Percentiles rank a stretch among this genome's conserved stretches.
Evolutionary conservation across 2,329 filamentous ascomycete genomes (phyloP).

Genomic region (Tolypocladium paradoxum): DNA sequence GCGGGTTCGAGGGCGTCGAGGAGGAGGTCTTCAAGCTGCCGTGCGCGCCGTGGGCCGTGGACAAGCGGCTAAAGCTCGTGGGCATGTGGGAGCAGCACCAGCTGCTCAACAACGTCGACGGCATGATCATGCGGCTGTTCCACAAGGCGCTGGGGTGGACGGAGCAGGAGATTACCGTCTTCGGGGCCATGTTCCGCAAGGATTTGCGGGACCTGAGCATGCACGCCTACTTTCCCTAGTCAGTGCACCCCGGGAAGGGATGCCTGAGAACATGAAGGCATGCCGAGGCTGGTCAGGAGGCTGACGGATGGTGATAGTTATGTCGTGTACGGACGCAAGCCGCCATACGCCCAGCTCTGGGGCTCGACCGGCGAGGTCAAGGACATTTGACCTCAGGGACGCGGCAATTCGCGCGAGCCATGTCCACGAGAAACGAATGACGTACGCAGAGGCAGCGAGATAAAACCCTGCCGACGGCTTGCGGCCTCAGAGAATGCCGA

Average conservation of each 20-base stretch:
- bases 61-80: slow-evolving; percentile 36
- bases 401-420: no score
- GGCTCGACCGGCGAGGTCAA: not conserved
- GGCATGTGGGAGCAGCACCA: slow-evolving; percentile 20
- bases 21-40: slow-evolving; percentile 36
- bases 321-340: slow-evolving; percentile 1
- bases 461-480: no score
- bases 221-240: slow-evolving; percentile 22
- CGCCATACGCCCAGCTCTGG: not conserved
- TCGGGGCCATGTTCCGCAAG: slow-evolving; percentile 16
- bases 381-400: no score
- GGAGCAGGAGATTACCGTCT: slow-evolving; percentile 14
- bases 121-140: slow-evolving; percentile 19
- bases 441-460: no score
- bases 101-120: slow-evolving; percentile 14
- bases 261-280: not conserved
- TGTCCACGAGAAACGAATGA: no score
- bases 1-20: slow-evolving; percentile 38
- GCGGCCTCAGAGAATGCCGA: no score
- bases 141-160: slow-evolving; percentile 20
- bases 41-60: slow-evolving; percentile 35
- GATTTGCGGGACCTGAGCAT: slow-evolving; percentile 17
- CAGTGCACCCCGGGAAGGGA: slow-evolving; percentile 5
- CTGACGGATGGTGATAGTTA: not conserved
- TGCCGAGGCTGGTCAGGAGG: not conserved